Base-by-base conservation (phyloP, 371 early-diverging fungal species). In the Rhizopus stolonifer region DNA sequence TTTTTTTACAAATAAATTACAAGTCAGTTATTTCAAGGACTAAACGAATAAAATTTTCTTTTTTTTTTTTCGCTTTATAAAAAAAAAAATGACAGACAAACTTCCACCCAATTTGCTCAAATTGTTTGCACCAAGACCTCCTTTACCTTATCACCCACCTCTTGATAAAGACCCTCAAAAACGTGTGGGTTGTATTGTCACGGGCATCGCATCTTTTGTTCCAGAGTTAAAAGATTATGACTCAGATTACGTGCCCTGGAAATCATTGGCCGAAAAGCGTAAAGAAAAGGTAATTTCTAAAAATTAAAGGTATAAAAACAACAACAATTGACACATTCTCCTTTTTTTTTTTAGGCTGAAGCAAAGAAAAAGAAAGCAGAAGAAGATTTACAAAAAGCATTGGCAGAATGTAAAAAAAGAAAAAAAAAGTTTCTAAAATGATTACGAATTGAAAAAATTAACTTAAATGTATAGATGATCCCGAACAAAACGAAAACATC, bases 121-220 rank as follows among this genome's bases (percentile, higher is more conserved):
- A 56, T 87, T 95, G 31, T 97, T 97, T 73, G 90, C 91, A 6
- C 96, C 98, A 26, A 86, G 98, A 29, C 96, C 98, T 34, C 89
- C 91, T 11, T 79, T 92, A 19, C 71, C 77, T 18, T 80, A 83
- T 62, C 59, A 81, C 7, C 69, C 84, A 33, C 94, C 95, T 15
- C 57, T 90, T 43, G 95, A 94, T 70, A 71, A 79, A 48, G 87
- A 86, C 23, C 86, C 86, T 4, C 83, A 74, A 38, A 69, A 85
- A 44, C 79, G 86, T 49, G 68, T 74, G 4, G 80, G 85, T 5
- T 82, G 89, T 15, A 55, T 58, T 3, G 61, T 93, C 38, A 48
- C 76, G 0, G 89, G 92, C 29, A 69, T 95, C 48, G 86, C 86
- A 33, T 65, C 75, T 22, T 84, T 81, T 52, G 70, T 91, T n/a